Evolutionary conservation across 1,284 basidiomycete genomes (phyloP), one percentile per base, ranked within the genome.

Genomic region (Psilocybe mexicana): DNA sequence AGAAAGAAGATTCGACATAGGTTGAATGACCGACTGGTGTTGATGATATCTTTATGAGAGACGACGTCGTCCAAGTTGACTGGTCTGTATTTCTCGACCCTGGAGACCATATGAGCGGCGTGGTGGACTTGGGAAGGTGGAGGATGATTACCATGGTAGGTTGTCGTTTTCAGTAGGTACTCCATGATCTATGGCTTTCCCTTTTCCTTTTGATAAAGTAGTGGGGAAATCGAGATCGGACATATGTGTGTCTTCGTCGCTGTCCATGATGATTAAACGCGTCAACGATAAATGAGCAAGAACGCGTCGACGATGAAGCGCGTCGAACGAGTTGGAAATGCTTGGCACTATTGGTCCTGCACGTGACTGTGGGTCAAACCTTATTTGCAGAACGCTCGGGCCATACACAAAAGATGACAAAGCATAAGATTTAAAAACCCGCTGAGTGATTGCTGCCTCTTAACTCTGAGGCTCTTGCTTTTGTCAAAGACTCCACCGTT

Each of bases 51-150:
- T 64, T 92, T 88, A 71, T 98, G 95, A 0, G 94, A 95, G 2
- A 98, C 95, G 24, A 98, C 93, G 67, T 98, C 95, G 65, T 91
- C 87, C 56, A 98, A 75, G 1, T 89, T 89, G 2, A 88, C 88
- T 4, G 95, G 95, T 55, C 95, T 78, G 72, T 97, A 97, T 74
- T 97, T 97, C 73, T 98, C 95, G 24, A 98, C 95, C 95, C 95
- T 97, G 55, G 23, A 47, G 11, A 49, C 45, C 42, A 46, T 59
- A 45, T 61, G 30, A 56, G 50, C 43, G 24, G 28, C 23, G 40
- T 48, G 24, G 36, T 11, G 44, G 30, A 33, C 23, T 35, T 28
- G 44, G 33, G 33, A 43, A 28, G 51, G 54, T 30, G 51, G 64
- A 23, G 47, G 7, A 30, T 46, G 68, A 81, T 62, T 65, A 91